Evolutionary conservation across 495 filamentous ascomycete species (phyloP).

Genomic region (Hypoxylon fuscum): DNA sequence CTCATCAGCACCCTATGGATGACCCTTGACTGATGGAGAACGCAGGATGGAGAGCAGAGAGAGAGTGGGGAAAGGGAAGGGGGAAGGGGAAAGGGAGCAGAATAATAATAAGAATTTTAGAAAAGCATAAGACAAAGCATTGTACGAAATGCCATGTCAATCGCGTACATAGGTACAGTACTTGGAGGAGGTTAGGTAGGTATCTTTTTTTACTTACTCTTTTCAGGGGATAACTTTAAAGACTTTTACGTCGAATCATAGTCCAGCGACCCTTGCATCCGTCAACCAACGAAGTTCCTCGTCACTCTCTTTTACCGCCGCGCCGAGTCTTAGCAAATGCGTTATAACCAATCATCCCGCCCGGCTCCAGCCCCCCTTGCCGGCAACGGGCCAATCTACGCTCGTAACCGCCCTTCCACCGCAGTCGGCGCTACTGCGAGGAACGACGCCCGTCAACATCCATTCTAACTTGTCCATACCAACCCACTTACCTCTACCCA

Average conservation of each 20-base stretch:
- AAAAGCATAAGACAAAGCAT: background rate
- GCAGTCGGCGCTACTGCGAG: constrained; percentile 44
- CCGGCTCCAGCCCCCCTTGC: constrained; percentile 32
- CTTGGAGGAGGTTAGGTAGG: constrained; percentile 6
- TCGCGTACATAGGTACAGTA: constrained; percentile 8
- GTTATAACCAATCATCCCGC: constrained; percentile 38
- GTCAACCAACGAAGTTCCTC: constrained; percentile 40
- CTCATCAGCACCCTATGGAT: constrained; percentile 2
- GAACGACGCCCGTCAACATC: constrained; percentile 43
- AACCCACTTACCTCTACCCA: constrained; percentile 40
- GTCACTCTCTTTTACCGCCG: constrained; percentile 43
- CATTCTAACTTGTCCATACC: constrained; percentile 40
- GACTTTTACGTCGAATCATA: constrained; percentile 24
- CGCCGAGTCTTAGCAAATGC: constrained; percentile 38
- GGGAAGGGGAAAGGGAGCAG: background rate
- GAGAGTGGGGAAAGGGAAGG: constrained; percentile 6
- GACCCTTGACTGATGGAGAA: constrained; percentile 22
- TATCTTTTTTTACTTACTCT: background rate
- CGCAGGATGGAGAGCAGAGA: constrained; percentile 16
- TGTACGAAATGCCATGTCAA: background rate
- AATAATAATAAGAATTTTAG: constrained; percentile 2
- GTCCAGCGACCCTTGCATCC: constrained; percentile 36
- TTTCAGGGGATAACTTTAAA: constrained; percentile 10
- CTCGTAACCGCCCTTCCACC: constrained; percentile 32
- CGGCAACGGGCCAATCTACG: constrained; percentile 32